Conservation (phyloP, 768 basidiomycete genomes). For the Porphyrellus cyaneotinctus region DNA sequence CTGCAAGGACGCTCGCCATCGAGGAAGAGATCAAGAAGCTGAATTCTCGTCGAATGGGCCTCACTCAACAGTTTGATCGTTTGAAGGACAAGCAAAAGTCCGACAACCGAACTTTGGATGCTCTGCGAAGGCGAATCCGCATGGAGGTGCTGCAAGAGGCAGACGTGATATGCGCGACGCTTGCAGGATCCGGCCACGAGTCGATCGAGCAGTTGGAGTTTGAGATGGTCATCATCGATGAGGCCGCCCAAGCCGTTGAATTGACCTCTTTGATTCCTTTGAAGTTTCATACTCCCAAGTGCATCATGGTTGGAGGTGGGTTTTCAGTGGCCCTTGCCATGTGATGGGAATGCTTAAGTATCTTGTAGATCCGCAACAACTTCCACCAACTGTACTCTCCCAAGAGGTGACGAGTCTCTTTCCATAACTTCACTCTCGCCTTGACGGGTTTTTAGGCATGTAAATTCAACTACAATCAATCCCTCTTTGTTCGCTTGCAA, state of each 20-base stretch:
- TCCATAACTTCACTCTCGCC: conserved; percentile 21
- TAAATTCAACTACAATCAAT: conserved; percentile 79
- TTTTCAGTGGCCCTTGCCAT: not conserved
- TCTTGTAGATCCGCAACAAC: conserved; percentile 72
- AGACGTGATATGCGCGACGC: conserved; percentile 90
- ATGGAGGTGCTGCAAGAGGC: conserved; percentile 79
- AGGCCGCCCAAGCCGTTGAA: conserved; percentile 96
- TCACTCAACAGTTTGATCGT: conserved; percentile 70
- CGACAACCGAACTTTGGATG: conserved; percentile 76
- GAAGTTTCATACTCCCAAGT: conserved; percentile 77
- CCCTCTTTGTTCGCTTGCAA: conserved; percentile 89
- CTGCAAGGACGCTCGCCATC: conserved; percentile 48
- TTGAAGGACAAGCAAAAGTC: conserved; percentile 82
- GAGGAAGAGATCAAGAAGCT: conserved; percentile 68
- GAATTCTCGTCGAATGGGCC: conserved; percentile 55
- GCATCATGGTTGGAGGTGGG: conserved; percentile 89
- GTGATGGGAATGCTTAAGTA: not conserved
- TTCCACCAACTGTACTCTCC: conserved; percentile 90
- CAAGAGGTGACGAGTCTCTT: conserved; percentile 41
- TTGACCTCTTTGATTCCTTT: conserved; percentile 92
- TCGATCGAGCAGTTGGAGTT: conserved; percentile 79
- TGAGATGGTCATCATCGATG: conserved; percentile 95
- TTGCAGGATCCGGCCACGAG: conserved; percentile 93
- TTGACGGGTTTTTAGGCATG: conserved; percentile 44
- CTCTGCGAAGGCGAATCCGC: conserved; percentile 68